Base-by-base conservation (phyloP, 306 rosid species). In the Begonia loranthoides region DNA sequence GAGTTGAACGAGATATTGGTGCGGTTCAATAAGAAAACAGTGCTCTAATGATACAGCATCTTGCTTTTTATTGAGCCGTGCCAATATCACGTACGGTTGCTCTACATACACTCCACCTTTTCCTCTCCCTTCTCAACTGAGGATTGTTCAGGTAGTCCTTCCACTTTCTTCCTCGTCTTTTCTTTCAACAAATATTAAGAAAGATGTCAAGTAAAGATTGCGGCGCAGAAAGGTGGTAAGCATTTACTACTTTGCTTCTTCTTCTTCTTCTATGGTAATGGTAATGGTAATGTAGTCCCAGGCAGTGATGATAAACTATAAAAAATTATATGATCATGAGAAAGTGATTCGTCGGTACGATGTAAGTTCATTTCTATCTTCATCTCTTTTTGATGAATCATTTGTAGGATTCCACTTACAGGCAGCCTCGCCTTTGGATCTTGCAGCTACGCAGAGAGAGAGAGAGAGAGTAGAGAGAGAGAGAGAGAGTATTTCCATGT, bases 51-150 rank as follows among this genome's bases (percentile, higher is more conserved):
- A 36, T 17, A 51, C 49, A 9, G 87, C 55, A 70, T 58, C 52
- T 66, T 72, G 64, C 49, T 83, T 90, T 80, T 82, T 56, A 90
- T 90, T 90, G 95, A 90, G 95, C 95, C 95, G 99, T 82, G 95
- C 99, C 99, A 90, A 90, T 90, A 90, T 90, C 99, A 82, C 99
- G 97, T 83, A 54, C 71, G 58, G 57, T 66, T 73, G 51, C 38
- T 59, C 57, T 57, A 47, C 11, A 28, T 43, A 19, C n/a, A 45
- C 47, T 47, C 52, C 62, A 57, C 49, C 41, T 15, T 17, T 49
- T n/a, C 10, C 3, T 39, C 9, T 38, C 17, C 49, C 10, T 13
- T 46, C 10, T 33, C 19, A 67, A 51, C 77, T 67, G 76, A 79
- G 75, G 13, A 43, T 43, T 43, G 47, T 43, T 43, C 13, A 43